Base-by-base conservation (phyloP, 768 basidiomycete genomes). In the Pulveroboletus sp. region DNA sequence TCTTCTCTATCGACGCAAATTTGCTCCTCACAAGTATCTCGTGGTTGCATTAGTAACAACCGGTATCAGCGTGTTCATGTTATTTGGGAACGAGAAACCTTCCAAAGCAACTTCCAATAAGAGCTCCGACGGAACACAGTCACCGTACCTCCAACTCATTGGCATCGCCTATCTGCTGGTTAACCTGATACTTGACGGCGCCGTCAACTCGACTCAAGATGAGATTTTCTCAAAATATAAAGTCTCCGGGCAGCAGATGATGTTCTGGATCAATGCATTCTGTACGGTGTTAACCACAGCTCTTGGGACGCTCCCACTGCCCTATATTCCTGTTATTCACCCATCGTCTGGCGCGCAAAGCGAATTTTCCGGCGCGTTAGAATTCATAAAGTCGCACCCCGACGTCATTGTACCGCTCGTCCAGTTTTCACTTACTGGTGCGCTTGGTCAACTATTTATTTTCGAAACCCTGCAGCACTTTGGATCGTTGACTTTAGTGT, bases 181-280 rank as follows among this genome's bases (percentile, higher is more conserved):
- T 56, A 98, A 97, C 69, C 80, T 99, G 20, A 71, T 87, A 25
- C 77, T 99, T 44, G 97, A 99, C 66, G 97, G 97, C 19, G 84
- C 90, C 24, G 87, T 86, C 51, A 97, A 98, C 72, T 90, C 91
- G 11, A 95, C 94, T 3, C 97, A 99, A 67, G 97, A 99, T 67
- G 90, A 97, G 70, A 87, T 99, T 50, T 98, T 99, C 70, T 74
- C 82, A 21, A 74, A 77, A 12, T 83, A 88, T 70, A 80, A 80
- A 17, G 75, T 82, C 37, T 73, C 80, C 3, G 97, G 97, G 8
- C 94, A 97, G 68, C 97, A 99, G 64, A 97, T 99, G 94, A 98
- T 99, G 97, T 85, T 98, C 66, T 95, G 84, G 83, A 95, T 99
- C 69, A 95, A 94, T 64, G 57, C 88, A 23, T 86, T 94, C 72